These are phyloP conservation scores for Euptelea pleiosperma DNA, from an alignment of 164 flowering plant species.

Conservation along the genomic window DNA sequence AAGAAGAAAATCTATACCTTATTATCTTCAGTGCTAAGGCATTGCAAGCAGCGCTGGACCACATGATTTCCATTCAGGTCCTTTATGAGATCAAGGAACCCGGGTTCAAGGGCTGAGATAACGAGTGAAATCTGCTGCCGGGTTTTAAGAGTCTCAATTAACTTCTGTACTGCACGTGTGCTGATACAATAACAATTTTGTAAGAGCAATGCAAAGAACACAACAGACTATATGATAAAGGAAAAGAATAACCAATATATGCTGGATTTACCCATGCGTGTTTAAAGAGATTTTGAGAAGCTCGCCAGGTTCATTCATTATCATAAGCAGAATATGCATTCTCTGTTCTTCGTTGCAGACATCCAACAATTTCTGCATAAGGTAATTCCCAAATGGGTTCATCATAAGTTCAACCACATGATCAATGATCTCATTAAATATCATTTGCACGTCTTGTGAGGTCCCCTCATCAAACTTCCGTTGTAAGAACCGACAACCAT, in stretches of 20 bases:
- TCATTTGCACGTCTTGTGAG: slow-evolving; percentile 39
- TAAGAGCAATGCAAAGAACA: not conserved
- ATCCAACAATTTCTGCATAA: slow-evolving; percentile 78
- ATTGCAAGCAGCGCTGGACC: slow-evolving; percentile 67
- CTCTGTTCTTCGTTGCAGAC: slow-evolving; percentile 75
- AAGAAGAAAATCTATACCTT: slow-evolving; percentile 38
- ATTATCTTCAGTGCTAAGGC: slow-evolving; percentile 57
- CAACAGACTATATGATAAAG: not conserved
- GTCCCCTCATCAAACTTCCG: slow-evolving; percentile 57
- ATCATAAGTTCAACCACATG: slow-evolving; percentile 72
- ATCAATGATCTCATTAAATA: slow-evolving; percentile 59
- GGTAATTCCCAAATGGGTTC: slow-evolving; percentile 88
- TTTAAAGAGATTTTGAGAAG: slow-evolving; percentile 68
- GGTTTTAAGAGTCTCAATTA: slow-evolving; percentile 65
- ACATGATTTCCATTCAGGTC: slow-evolving; percentile 90
- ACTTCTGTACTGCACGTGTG: slow-evolving; percentile 84
- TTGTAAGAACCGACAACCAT: slow-evolving; percentile 76
- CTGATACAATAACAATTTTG: slow-evolving; percentile 33
- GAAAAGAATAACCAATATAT: not conserved
- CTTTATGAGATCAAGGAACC: slow-evolving; percentile 61
- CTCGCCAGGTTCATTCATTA: slow-evolving; percentile 44
- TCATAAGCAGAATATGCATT: slow-evolving; percentile 42
- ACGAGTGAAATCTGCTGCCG: slow-evolving; percentile 51
- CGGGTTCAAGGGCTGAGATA: slow-evolving; percentile 56
- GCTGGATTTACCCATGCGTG: slow-evolving; percentile 63